These are phyloP conservation scores for Phialemoniopsis sp. DNA, from an alignment of 2,329 filamentous ascomycete species.

Conservation along the genomic window DNA sequence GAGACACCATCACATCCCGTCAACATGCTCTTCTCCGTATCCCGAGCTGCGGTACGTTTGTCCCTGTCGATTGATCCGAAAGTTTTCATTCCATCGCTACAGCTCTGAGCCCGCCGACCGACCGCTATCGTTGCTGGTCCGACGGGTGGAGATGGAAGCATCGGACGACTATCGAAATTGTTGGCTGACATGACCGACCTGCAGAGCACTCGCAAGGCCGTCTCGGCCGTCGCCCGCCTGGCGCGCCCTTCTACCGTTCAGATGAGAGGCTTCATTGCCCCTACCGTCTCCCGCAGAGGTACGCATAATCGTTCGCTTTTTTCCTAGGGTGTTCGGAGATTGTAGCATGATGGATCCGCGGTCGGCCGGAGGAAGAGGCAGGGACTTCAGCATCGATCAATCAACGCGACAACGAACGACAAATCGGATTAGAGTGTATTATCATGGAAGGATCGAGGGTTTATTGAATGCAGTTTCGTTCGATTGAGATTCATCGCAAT, in stretches of 20 bases:
- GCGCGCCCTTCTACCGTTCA: conserved; percentile 43
- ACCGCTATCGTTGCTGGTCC: too few relatives aligned
- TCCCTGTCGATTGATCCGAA: conserved; percentile 1
- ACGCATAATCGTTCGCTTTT: conserved; percentile 21
- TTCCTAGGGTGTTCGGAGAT: too few relatives aligned
- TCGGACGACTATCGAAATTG: background rate
- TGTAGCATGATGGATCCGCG: too few relatives aligned
- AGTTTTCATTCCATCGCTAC: conserved; percentile 1
- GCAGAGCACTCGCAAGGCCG: conserved; percentile 46
- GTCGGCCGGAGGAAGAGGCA: too few relatives aligned
- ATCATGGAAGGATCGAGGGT: too few relatives aligned
- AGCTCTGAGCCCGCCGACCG: too few relatives aligned
- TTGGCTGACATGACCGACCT: conserved; percentile 21
- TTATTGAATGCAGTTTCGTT: too few relatives aligned
- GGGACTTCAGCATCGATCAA: too few relatives aligned
- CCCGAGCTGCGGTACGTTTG: conserved; percentile 50
- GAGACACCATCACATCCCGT: conserved; percentile 36
- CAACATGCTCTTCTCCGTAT: conserved; percentile 54
- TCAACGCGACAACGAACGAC: too few relatives aligned
- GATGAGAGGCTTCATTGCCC: conserved; percentile 54
- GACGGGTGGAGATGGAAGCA: background rate
- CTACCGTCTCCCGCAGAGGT: conserved; percentile 59
- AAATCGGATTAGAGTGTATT: too few relatives aligned
- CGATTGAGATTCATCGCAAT: too few relatives aligned
- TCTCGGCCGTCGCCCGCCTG: conserved; percentile 45